phyloP scores from a whole-genome alignment of 2,329 filamentous ascomycete genomes.

The Fusarium tricinctum region DNA sequence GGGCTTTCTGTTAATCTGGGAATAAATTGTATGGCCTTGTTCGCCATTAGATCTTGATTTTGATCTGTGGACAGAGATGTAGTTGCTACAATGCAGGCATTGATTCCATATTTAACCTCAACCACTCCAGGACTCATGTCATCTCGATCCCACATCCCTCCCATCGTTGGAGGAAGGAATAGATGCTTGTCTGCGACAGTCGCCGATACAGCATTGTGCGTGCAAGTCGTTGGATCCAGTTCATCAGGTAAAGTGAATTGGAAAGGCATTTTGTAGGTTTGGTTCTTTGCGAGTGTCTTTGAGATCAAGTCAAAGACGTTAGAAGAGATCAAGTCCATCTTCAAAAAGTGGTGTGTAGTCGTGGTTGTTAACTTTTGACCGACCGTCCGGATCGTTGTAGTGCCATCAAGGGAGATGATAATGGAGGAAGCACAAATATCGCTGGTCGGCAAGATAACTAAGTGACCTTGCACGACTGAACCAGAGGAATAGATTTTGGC shows the following conservation, averaged over 20 bases:
- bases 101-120: slow-evolving; percentile 1
- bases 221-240: neutral
- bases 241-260: neutral
- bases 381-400: neutral
- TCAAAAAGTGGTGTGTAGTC: neutral
- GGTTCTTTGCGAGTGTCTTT: neutral
- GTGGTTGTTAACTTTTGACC: neutral
- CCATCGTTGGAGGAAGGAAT: neutral
- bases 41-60: neutral
- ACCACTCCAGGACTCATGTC: neutral
- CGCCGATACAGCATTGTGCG: neutral
- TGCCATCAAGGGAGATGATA: neutral
- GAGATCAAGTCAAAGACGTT: neutral
- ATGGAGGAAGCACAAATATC: neutral
- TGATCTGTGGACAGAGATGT: neutral
- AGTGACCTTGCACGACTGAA: neutral
- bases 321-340: neutral
- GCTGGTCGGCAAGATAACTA: neutral
- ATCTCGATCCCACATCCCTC: neutral
- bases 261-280: neutral
- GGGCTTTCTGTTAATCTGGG: neutral
- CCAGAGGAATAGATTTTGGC: neutral
- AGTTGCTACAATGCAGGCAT: neutral
- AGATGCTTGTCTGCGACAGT: neutral
- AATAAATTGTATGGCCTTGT: neutral